Conservation (phyloP, 148 eudicot species). For the Spergularia bocconei region DNA sequence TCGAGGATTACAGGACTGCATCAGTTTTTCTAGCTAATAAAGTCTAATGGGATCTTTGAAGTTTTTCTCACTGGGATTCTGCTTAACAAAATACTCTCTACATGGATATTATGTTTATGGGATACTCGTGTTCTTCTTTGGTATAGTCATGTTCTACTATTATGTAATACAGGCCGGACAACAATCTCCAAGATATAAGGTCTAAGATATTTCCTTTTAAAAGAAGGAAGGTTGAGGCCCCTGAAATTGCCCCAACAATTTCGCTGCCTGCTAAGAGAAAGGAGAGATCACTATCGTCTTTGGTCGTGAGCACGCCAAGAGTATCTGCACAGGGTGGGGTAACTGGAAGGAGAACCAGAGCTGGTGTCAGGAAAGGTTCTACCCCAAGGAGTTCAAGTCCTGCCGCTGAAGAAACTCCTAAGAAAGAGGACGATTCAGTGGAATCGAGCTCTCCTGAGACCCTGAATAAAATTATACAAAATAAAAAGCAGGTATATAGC, state of each 20-base stretch:
- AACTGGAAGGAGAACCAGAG: slow-evolving; percentile 82
- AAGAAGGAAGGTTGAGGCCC: slow-evolving; percentile 59
- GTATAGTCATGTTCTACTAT: neutral
- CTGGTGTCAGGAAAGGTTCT: slow-evolving; percentile 56
- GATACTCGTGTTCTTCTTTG: slow-evolving; percentile 3
- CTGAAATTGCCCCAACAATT: slow-evolving; percentile 54
- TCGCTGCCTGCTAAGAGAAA: slow-evolving; percentile 73
- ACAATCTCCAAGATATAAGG: slow-evolving; percentile 86
- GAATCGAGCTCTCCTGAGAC: slow-evolving; percentile 84
- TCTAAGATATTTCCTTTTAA: slow-evolving; percentile 77
- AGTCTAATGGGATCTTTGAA: neutral
- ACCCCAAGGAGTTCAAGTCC: slow-evolving; percentile 50
- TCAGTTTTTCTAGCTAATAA: neutral
- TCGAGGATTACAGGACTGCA: neutral
- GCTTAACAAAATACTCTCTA: neutral
- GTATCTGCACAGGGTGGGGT: slow-evolving; percentile 61
- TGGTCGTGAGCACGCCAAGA: slow-evolving; percentile 82
- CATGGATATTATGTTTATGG: neutral
- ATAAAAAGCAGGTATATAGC: slow-evolving; percentile 60
- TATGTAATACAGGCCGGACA: slow-evolving; percentile 72
- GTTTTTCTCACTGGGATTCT: neutral
- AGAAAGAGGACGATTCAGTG: slow-evolving; percentile 59
- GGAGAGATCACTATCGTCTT: slow-evolving; percentile 89
- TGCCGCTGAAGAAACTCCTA: slow-evolving; percentile 52
- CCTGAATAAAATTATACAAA: slow-evolving; percentile 56